Evolutionary conservation across 2,329 filamentous ascomycete species (phyloP).

Genomic region (Claviceps quebecensis): DNA sequence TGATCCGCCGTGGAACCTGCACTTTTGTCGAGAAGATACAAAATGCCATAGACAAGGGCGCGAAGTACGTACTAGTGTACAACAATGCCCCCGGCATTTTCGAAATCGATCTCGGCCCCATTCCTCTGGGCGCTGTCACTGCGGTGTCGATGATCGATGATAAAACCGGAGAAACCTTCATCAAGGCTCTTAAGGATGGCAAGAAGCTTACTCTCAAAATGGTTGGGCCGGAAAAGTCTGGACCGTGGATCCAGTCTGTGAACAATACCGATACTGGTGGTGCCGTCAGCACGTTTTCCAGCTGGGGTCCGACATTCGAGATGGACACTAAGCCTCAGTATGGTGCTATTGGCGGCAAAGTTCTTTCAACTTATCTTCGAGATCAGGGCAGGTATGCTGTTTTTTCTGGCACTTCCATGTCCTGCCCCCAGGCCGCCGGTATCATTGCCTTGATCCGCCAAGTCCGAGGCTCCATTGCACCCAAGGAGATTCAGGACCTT

Average conservation of each 20-base stretch:
- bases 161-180: slow-evolving; percentile 28
- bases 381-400: slow-evolving; percentile 34
- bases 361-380: slow-evolving; percentile 42
- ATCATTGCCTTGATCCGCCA: slow-evolving; percentile 40
- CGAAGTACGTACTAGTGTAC: slow-evolving; percentile 47
- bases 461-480: slow-evolving; percentile 35
- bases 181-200: slow-evolving; percentile 27
- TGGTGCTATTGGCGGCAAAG: slow-evolving; percentile 40
- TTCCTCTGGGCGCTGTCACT: slow-evolving; percentile 13
- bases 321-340: slow-evolving; percentile 42
- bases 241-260: slow-evolving; percentile 14
- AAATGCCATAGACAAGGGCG: slow-evolving; percentile 39
- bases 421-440: slow-evolving; percentile 40
- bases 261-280: slow-evolving; percentile 27
- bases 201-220: slow-evolving; percentile 30
- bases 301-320: slow-evolving; percentile 49
- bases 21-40: slow-evolving; percentile 38
- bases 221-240: slow-evolving; percentile 18
- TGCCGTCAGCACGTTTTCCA: slow-evolving; percentile 36
- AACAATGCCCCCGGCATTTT: slow-evolving; percentile 30
- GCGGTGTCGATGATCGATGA: slow-evolving; percentile 29
- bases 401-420: slow-evolving; percentile 46
- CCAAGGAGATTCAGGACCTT: slow-evolving; percentile 33
- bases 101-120: slow-evolving; percentile 16
- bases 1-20: slow-evolving; percentile 46